Evolutionary conservation across 176 grass and related monocot genomes (phyloP), one percentile per base, ranked within the genome.

Genomic region (Eleusine indica): DNA sequence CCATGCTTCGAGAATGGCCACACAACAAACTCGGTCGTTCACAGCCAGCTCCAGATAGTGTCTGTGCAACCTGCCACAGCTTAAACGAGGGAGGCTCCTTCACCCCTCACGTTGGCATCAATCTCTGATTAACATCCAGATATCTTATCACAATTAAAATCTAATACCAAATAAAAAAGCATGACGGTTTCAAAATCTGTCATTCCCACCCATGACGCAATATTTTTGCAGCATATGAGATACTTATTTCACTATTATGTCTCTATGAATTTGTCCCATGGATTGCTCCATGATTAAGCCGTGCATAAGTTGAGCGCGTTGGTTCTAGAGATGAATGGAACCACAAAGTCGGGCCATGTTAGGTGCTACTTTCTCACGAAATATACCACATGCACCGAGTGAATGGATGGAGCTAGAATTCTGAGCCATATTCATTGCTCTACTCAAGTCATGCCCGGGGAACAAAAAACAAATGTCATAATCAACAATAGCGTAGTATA

Each of bases 341-440:
- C 35, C 19, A 53, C 4, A 39, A 76, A 6, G 62, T 17, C 53
- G 66, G 52, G 18, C 17, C 16, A 51, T 41, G 38, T 75, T 66
- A 57, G 6, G 14, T 18, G 19, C 21, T 49, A 17, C 40, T 13
- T 61, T 21, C 57, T 22, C 21, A 29, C 9, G 6, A 48, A 76
- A n/a, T 51, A 35, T 4, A 29, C n/a, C 19, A 43, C 4, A 42
- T 86, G n/a, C 30, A 82, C 3, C 53, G 4, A 56, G 3, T 42
- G n/a, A 52, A 82, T 30, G 86, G 51, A 83, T 53, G 12, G 8
- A 77, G 37, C 15, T 46, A 32, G 3, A 12, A 19, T 53, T 63
- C 6, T 42, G 15, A 22, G 41, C 29, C 29, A 53, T 65, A 51
- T 82, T 63, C 53, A 0, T 28, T n/a, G 30, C 28, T 1, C 52